A percentile compares a stretch with the other conserved stretches of the same genome.
Evolutionary conservation across 495 filamentous ascomycete species (phyloP).

Genomic region (Penicillium bialowiezense): DNA sequence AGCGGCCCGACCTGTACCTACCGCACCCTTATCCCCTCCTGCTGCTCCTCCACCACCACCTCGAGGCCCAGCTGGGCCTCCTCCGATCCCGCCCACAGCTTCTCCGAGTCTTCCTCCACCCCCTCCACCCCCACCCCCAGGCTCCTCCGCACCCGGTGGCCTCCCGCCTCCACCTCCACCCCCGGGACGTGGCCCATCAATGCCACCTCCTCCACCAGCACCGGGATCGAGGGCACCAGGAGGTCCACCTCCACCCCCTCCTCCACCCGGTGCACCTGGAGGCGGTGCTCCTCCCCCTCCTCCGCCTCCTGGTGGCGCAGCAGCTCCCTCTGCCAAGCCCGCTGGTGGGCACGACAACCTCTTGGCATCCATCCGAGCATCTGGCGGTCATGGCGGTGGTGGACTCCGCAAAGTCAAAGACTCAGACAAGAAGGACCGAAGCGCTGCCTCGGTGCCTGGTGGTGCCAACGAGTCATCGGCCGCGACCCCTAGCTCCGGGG

Average conservation of each 20-base stretch:
- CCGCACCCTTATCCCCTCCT: slow-evolving; percentile 25
- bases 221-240: slow-evolving; percentile 40
- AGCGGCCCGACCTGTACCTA: slow-evolving; percentile 49
- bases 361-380: slow-evolving; percentile 76
- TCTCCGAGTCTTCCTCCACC: slow-evolving; percentile 20
- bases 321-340: slow-evolving; percentile 52
- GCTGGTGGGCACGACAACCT: slow-evolving; percentile 60
- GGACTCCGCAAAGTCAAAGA: slow-evolving; percentile 79
- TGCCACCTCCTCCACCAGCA: slow-evolving; percentile 39
- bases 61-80: slow-evolving; percentile 21
- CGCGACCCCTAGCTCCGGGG: slow-evolving; percentile 42
- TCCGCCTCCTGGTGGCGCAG: slow-evolving; percentile 61
- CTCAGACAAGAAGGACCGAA: slow-evolving; percentile 75
- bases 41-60: slow-evolving; percentile 32
- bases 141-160: slow-evolving; percentile 21
- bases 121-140: slow-evolving; percentile 26
- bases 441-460: slow-evolving; percentile 65
- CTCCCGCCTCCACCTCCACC: slow-evolving; percentile 25
- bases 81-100: slow-evolving; percentile 25
- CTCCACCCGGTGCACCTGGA: slow-evolving; percentile 38
- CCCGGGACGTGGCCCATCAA: slow-evolving; percentile 39
- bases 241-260: slow-evolving; percentile 47
- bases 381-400: slow-evolving; percentile 65
- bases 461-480: slow-evolving; percentile 52
- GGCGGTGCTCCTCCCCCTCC: slow-evolving; percentile 65